phyloP scores from a whole-genome alignment of 192 early-diverging fungal genomes.

The Gigaspora rosea region DNA sequence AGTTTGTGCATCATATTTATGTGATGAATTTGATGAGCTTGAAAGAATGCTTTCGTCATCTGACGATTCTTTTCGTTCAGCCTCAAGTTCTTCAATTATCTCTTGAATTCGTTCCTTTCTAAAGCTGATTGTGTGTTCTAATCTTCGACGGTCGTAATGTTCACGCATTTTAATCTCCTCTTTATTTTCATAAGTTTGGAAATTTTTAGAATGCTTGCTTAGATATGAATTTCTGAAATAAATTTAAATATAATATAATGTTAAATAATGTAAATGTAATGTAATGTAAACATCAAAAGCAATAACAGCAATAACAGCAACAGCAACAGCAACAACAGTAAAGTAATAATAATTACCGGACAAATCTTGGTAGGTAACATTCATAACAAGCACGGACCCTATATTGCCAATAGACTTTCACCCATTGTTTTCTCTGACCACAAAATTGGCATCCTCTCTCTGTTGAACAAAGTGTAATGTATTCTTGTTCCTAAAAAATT shows the following conservation, averaged over 20 bases:
- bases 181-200: not conserved
- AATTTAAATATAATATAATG: too few relatives aligned
- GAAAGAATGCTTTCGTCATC: not conserved
- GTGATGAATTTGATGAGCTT: not conserved
- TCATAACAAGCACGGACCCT: not conserved
- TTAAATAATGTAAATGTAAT: too few relatives aligned
- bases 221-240: not conserved
- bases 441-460: constrained; percentile 18
- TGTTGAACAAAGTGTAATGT: not conserved
- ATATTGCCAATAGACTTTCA: not conserved
- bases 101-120: not conserved
- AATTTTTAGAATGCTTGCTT: not conserved
- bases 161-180: not conserved
- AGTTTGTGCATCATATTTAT: not conserved
- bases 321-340: not conserved
- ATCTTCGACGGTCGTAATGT: not conserved
- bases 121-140: not conserved
- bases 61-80: not conserved
- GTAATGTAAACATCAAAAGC: too few relatives aligned
- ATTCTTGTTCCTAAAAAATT: constrained; percentile 12
- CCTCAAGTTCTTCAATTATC: not conserved
- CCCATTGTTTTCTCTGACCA: not conserved
- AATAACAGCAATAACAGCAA: not conserved
- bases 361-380: not conserved
- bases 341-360: constrained; percentile 5